Conservation (phyloP, 1,139 yeast species). For the Citeromyces hawaiiensis region DNA sequence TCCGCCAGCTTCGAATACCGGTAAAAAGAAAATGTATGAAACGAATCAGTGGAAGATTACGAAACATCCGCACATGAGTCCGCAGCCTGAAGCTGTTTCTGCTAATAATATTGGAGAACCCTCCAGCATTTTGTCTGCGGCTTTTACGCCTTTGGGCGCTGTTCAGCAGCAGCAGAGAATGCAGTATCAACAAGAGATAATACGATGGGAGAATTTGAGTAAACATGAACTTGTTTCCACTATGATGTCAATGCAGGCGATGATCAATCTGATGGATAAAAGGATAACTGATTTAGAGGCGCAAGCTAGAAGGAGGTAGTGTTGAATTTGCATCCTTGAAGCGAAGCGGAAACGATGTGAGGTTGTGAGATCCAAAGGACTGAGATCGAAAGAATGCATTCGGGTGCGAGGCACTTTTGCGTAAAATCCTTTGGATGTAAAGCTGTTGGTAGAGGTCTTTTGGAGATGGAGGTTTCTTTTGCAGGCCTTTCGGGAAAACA, state of each 20-base stretch:
- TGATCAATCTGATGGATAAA: background rate
- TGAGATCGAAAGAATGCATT: no score
- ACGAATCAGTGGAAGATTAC: constrained; percentile 8
- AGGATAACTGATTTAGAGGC: background rate
- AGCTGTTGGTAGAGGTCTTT: no score
- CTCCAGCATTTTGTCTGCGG: background rate
- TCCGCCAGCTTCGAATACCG: background rate
- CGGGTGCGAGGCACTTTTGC: no score
- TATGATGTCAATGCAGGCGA: background rate
- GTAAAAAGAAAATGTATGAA: constrained; percentile 4
- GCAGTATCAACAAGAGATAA: background rate
- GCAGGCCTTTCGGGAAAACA: no score
- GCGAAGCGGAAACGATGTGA: no score
- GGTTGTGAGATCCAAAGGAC: no score
- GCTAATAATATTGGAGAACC: background rate
- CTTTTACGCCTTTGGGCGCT: background rate
- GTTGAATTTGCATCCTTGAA: no score
- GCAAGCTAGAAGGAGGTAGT: background rate
- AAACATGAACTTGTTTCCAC: background rate
- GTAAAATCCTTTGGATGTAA: no score
- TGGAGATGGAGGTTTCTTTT: no score
- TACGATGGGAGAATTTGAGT: background rate
- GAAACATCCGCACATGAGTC: constrained; percentile 5
- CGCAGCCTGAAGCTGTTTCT: background rate
- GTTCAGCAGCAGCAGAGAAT: background rate